These are phyloP conservation scores for Starmera stellimalicola DNA, from an alignment of 1,139 yeast genomes.

Conservation along the genomic window DNA sequence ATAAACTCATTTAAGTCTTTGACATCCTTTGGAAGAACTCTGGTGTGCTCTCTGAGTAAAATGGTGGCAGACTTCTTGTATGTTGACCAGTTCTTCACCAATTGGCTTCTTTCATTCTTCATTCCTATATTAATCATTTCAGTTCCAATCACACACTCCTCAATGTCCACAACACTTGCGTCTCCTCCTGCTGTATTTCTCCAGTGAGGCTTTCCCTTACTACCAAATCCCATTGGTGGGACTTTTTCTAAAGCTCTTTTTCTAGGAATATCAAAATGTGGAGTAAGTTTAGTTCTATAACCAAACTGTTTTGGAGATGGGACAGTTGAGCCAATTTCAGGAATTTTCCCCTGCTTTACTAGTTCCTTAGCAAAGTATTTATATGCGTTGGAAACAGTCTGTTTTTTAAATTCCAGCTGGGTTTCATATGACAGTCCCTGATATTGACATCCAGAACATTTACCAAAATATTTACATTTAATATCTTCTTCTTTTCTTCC, in stretches of 20 bases:
- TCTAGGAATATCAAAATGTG: slow-evolving; percentile 86
- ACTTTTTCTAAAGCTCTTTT: slow-evolving; percentile 27
- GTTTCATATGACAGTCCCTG: slow-evolving; percentile 67
- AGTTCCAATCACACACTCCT: slow-evolving; percentile 89
- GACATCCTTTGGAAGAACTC: slow-evolving; percentile 21
- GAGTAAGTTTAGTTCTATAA: slow-evolving; percentile 89
- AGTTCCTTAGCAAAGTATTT: slow-evolving; percentile 56
- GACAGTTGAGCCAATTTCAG: slow-evolving; percentile 56
- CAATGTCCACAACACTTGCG: slow-evolving; percentile 66
- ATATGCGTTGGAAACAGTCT: slow-evolving; percentile 77
- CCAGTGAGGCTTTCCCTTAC: slow-evolving; percentile 71
- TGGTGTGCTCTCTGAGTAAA: slow-evolving; percentile 70
- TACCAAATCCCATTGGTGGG: slow-evolving; percentile 85
- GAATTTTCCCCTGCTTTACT: slow-evolving; percentile 34
- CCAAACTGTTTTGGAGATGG: slow-evolving; percentile 69
- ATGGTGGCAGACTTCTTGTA: slow-evolving; percentile 85
- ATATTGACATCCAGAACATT: slow-evolving; percentile 89
- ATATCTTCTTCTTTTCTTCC: slow-evolving; percentile 47
- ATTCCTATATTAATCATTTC: slow-evolving; percentile 65
- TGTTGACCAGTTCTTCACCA: slow-evolving; percentile 37
- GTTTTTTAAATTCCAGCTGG: slow-evolving; percentile 63
- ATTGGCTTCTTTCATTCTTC: slow-evolving; percentile 54
- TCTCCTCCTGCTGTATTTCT: slow-evolving; percentile 44
- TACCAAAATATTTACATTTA: slow-evolving; percentile 67
- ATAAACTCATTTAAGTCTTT: slow-evolving; percentile 23